Conservation (phyloP, 78 protist species). For the Diacronema lutheri region DNA sequence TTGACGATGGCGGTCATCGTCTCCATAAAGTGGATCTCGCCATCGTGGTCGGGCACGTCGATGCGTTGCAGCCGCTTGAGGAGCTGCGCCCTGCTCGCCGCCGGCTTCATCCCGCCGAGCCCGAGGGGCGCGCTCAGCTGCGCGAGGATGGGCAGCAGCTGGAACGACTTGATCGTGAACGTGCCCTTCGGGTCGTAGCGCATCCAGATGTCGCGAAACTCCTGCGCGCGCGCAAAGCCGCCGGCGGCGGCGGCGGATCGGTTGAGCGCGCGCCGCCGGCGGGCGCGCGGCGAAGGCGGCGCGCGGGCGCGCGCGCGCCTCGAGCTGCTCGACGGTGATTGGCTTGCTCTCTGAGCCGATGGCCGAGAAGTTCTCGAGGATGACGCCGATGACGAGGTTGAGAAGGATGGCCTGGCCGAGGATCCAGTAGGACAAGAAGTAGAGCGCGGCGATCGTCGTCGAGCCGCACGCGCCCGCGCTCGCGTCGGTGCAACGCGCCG, state of each 20-base stretch:
- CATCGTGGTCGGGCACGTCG: conserved; percentile 2
- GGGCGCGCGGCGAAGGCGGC: no score
- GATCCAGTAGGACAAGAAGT: not conserved
- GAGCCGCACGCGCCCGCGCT: not conserved
- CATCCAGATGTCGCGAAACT: not conserved
- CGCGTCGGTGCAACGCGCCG: not conserved
- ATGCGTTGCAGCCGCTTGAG: not conserved
- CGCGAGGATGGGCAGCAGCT: not conserved
- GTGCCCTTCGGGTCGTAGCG: conserved; percentile 6
- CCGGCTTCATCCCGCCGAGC: not conserved
- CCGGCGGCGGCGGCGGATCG: no score
- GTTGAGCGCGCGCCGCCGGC: no score
- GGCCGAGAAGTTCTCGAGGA: not conserved
- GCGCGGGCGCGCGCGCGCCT: not conserved
- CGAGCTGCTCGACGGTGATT: not conserved
- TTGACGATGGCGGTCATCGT: not conserved
- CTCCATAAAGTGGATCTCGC: not conserved
- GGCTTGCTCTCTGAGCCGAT: not conserved
- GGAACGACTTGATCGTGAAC: not conserved
- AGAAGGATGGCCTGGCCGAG: not conserved
- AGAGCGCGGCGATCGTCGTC: not conserved
- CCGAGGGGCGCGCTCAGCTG: conserved; percentile 6
- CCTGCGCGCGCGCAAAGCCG: no score
- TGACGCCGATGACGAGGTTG: not conserved
- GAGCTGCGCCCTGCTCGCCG: not conserved